Base-by-base conservation (phyloP, 495 filamentous ascomycete species). In the Penicillium parvum region DNA sequence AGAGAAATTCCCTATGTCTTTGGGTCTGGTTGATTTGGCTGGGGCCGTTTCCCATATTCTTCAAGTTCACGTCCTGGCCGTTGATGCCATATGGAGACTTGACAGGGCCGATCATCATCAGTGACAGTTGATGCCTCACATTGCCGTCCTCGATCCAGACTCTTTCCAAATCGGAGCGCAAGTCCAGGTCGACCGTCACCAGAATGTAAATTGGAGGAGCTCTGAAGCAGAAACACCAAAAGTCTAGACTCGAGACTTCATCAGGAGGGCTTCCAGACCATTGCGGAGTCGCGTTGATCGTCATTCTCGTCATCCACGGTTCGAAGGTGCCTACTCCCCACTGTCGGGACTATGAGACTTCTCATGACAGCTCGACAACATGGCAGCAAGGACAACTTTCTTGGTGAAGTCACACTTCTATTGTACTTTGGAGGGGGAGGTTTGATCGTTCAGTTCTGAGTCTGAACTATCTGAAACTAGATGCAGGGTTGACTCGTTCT, bases 251-350 rank as follows among this genome's bases (percentile, higher is more conserved):
- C 36, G n/a, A n/a, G n/a, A n/a, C 40, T 25, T 23, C 28, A 42
- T 21, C 23, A 3, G 11, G 32, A 14, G 25, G 32, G 39, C 38
- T 40, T 50, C 41, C 45, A 40, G 50, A 46, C 50, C 50, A 27
- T 49, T 53, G 50, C 46, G 52, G 52, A 55, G 47, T 47, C 47
- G n/a, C 6, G 35, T 45, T 50, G 38, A 43, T 47, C 35, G 32
- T 43, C 30, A 51, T 47, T 52, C 29, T 28, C 20, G 33, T 19
- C 34, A 45, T 33, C 40, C 47, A 44, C 33, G 40, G 45, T 42
- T 48, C 38, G 45, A 26, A 34, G 8, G 18, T 41, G 32, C 36
- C 45, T 41, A 26, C 42, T 17, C 35, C 43, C 36, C 15, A 39
- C 27, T 18, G 19, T 9, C 19, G 34, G 22, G 18, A 16, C 23